phyloP scores from a whole-genome alignment of 2,329 filamentous ascomycete species.

The Trichothecium roseum region DNA sequence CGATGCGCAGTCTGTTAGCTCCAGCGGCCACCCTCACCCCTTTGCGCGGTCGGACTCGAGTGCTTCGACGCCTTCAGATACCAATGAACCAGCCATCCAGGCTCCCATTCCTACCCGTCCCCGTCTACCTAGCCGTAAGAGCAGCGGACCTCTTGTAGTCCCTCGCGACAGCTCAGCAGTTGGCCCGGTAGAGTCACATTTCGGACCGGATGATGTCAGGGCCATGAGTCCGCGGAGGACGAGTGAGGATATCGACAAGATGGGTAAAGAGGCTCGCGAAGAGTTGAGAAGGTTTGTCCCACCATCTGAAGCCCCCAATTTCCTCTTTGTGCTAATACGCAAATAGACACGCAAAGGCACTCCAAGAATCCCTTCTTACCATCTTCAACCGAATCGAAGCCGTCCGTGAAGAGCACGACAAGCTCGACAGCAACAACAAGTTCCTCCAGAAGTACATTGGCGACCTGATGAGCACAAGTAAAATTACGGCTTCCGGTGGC shows the following conservation, averaged over 20 bases:
- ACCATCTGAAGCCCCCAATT: not conserved
- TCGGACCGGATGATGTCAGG: constrained; percentile 78
- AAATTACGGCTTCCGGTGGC: constrained; percentile 50
- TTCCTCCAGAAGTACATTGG: constrained; percentile 98
- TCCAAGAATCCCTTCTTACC: constrained; percentile 81
- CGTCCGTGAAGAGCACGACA: constrained; percentile 89
- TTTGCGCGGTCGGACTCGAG: constrained; percentile 21
- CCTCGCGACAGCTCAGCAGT: constrained; percentile 65
- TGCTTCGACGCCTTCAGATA: constrained; percentile 18
- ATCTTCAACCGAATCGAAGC: constrained; percentile 92
- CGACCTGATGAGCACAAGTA: constrained; percentile 81
- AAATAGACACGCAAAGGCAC: constrained; percentile 69
- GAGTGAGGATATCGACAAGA: constrained; percentile 79
- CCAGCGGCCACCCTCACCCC: not conserved
- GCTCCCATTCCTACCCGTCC: constrained; percentile 50
- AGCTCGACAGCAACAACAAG: constrained; percentile 92
- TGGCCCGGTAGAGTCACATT: constrained; percentile 62
- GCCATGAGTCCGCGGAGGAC: constrained; percentile 91
- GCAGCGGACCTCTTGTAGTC: constrained; percentile 74
- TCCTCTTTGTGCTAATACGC: constrained; percentile 8
- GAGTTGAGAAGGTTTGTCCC: constrained; percentile 46
- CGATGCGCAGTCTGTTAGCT: constrained; percentile 9
- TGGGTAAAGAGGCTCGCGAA: constrained; percentile 71
- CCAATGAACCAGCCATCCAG: constrained; percentile 30
- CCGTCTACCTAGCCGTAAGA: constrained; percentile 61